Base-by-base conservation (phyloP, 805 yeast species). In the Candida cerambycidarum region DNA sequence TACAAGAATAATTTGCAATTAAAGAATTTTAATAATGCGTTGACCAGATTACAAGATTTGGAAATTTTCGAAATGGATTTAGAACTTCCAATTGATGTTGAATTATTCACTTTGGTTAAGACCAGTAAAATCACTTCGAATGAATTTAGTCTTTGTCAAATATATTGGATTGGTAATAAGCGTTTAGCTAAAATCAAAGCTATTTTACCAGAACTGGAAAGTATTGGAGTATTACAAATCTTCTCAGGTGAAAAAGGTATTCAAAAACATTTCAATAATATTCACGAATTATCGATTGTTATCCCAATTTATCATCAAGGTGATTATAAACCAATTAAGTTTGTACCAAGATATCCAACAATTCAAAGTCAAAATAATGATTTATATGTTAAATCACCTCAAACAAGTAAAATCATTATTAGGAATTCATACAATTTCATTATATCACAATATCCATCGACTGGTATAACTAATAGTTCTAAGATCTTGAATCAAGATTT, bases 331-430 rank as follows among this genome's bases (percentile, higher is more conserved):
- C 75, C 78, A 10, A 73, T 81, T 38, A 81, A 81, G 47, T 85
- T 89, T 60, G 87, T 86, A 13, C 79, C 80, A 14, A 67, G 88
- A 41, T 82, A 77, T 51, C 89, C 93, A 1, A 80, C 92, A 0
- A 82, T 85, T 13, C 81, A 77, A 46, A 76, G 83, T 21, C 80
- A 78, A 55, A 72, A 73, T 33, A 79, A 82, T 47, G 99, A 92
- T 59, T 61, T 89, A 37, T 93, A 92, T 61, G 77, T 93, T 44
- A 74, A 79, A 42, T 88, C 85, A 50, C 99, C 99, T 1, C 98
- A 92, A 60, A 78, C 83, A 47, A 77, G 75, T 51, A 71, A 76
- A 44, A 63, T 93, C 37, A 64, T 74, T 7, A 66, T 64, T 14
- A 79, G 79, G 15, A 79, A 78, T 43, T 73, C 79, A 5, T 87